A percentile compares a stretch with the other conserved stretches of the same genome.
Evolutionary conservation across 1,284 basidiomycete species (phyloP).

Genomic region (Serendipita sp.): DNA sequence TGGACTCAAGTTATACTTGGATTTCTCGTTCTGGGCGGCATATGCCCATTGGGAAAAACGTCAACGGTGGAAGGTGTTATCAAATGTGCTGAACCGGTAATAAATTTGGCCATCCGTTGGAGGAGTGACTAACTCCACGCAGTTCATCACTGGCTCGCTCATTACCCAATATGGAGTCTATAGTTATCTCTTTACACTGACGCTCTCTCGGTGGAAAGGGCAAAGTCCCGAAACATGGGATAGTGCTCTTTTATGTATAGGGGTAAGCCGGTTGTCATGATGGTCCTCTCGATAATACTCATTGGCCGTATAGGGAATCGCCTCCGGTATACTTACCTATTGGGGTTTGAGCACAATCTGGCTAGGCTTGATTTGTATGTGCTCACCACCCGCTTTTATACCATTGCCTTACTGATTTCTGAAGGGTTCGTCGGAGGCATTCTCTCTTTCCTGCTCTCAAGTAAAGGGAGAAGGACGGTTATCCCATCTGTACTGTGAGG

Average conservation of each 20-base stretch:
- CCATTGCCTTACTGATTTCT: not conserved
- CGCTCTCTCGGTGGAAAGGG: not conserved
- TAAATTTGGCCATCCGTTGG: not conserved
- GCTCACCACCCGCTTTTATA: not conserved
- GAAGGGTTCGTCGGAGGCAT: not conserved
- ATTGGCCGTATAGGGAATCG: not conserved
- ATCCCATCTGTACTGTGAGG: not conserved
- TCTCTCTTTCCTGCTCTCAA: not conserved
- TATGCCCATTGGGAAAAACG: constrained; percentile 15
- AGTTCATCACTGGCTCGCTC: not conserved
- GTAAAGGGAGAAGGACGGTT: not conserved
- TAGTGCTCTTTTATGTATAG: not conserved
- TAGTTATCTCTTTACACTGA: not conserved
- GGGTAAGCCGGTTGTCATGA: not conserved
- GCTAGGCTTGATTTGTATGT: not conserved
- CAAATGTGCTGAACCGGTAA: constrained; percentile 4
- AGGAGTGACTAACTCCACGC: not conserved
- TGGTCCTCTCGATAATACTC: not conserved
- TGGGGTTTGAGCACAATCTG: not conserved
- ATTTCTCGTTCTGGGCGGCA: constrained; percentile 42
- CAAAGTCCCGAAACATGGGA: constrained; percentile 5
- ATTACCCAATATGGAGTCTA: not conserved
- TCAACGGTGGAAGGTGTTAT: not conserved
- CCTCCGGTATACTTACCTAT: not conserved
- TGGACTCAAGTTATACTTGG: constrained; percentile 80